Base-by-base conservation (phyloP, 148 eudicot species). In the Rhododendron ferrugineum region DNA sequence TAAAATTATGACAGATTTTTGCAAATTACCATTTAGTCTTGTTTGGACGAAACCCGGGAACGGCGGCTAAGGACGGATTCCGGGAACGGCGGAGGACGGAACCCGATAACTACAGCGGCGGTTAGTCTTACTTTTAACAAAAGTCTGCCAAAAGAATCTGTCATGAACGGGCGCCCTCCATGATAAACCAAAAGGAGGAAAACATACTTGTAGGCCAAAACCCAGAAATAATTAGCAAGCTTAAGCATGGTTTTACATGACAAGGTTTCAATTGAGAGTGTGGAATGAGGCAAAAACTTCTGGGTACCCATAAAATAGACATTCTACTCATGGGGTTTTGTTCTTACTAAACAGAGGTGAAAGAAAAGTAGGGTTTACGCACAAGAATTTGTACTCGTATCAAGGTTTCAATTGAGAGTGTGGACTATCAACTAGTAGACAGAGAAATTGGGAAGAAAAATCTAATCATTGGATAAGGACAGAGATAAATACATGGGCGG, bases 141-240 rank as follows among this genome's bases (percentile, higher is more conserved):
- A 36, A 36, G 2, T 36, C 37, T 36, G 3, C 37, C 37, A 36
- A 36, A 36, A 36, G 37, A 36, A 36, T 36, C 37, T 36, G 37
- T 36, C 37, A 36, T 36, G 37, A 36, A 36, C 4, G 37, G 37
- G 37, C 37, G 37, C 37, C 37, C 37, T 36, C 37, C 37, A 36
- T 36, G 37, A 36, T 36, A 36, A 36, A 36, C 37, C 37, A 89
- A 86, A 74, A 88, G 85, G 84, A 82, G 83, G 85, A 91, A 66
- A 83, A 92, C 80, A 74, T 64, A 86, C 46, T 84, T 80, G 83
- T 85, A 89, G 26, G 89, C 75, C 86, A 85, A 89, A 85, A 72
- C 92, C 91, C 92, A 90, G 34, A 87, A 82, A 40, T 84, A 88
- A 85, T 79, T 86, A 52, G 89, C 86, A 85, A 88, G 77, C 50